Conservation (phyloP, 1,284 basidiomycete genomes). For the Ustilago trichophora region DNA sequence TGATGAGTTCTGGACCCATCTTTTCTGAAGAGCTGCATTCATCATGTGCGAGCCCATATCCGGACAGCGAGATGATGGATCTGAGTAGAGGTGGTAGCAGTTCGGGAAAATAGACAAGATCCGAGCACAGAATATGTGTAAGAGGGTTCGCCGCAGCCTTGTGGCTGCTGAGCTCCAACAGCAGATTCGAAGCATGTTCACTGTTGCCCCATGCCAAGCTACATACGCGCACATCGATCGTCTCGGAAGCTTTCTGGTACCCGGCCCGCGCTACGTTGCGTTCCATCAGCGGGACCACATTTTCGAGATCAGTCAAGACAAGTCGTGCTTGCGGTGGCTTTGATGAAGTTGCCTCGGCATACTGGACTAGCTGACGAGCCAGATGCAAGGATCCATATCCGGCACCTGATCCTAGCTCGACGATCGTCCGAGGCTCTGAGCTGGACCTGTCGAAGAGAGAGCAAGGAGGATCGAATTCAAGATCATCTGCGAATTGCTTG, state of each 20-base stretch:
- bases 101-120: conserved; percentile 65
- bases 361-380: conserved; percentile 37
- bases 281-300: conserved; percentile 58
- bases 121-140: conserved; percentile 62
- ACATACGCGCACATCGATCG: conserved; percentile 31
- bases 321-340: conserved; percentile 10
- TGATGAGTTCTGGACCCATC: conserved; percentile 47
- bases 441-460: conserved; percentile 26
- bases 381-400: conserved; percentile 61
- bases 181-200: conserved; percentile 21
- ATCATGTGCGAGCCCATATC: neutral
- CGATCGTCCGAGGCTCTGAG: conserved; percentile 12
- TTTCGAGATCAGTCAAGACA: conserved; percentile 60
- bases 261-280: conserved; percentile 51
- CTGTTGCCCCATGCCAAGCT: conserved; percentile 58
- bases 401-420: conserved; percentile 63
- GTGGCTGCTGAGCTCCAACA: conserved; percentile 8
- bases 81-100: conserved; percentile 60
- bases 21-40: neutral
- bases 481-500: neutral
- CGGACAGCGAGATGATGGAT: conserved; percentile 55
- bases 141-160: conserved; percentile 6
- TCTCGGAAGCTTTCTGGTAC: conserved; percentile 1
- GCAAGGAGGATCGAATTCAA: conserved; percentile 60
- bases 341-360: neutral